These are phyloP conservation scores for Fraxinus pennsylvanica DNA, from an alignment of 257 asterid genomes.

Conservation along the genomic window DNA sequence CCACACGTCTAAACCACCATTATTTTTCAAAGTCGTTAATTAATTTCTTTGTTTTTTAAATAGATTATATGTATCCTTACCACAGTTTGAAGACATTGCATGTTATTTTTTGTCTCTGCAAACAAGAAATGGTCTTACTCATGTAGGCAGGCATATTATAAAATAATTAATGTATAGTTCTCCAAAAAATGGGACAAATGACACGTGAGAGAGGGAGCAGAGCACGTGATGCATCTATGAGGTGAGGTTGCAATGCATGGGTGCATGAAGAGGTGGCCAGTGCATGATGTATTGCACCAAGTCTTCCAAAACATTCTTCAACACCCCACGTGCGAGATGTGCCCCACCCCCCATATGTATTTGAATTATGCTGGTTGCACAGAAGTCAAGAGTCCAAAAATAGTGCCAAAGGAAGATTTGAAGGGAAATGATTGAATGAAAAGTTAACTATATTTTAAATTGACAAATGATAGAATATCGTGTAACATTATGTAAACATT, in stretches of 20 bases:
- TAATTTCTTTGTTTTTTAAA: not conserved
- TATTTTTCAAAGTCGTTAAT: not conserved
- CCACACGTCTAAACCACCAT: not conserved
- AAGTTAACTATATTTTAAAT: too few species aligned
- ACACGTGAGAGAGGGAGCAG: not conserved
- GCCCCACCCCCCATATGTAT: not conserved
- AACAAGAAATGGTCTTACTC: not conserved
- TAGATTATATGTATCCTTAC: not conserved
- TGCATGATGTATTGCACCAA: not conserved
- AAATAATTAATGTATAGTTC: not conserved
- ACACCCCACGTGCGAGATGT: not conserved
- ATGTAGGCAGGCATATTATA: not conserved
- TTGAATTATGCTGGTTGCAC: too few species aligned
- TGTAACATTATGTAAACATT: too few species aligned
- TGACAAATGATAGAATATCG: too few species aligned
- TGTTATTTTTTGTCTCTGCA: not conserved
- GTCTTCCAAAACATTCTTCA: conserved; percentile 6
- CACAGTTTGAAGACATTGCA: not conserved
- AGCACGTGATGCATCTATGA: not conserved
- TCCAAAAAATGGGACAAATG: not conserved
- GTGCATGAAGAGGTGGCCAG: not conserved
- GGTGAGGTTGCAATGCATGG: not conserved
- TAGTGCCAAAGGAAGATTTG: too few species aligned
- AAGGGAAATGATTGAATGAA: too few species aligned
- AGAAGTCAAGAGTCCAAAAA: too few species aligned